Base-by-base conservation (phyloP, 441 rosid species). In the Adansonia rubrostipa region DNA sequence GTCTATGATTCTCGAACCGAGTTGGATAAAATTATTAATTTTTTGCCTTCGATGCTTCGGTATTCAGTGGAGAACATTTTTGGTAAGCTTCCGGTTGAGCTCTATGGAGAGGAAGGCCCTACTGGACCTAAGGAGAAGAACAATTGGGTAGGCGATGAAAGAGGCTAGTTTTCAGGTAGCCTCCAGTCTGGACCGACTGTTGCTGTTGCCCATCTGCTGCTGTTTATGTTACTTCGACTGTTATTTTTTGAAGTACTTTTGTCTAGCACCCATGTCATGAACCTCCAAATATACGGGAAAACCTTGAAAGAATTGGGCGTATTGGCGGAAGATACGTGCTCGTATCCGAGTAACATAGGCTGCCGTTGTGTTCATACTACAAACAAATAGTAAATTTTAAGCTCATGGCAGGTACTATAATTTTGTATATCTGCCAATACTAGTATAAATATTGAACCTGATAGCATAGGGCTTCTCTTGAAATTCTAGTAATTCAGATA, bases 121-220 rank as follows among this genome's bases (percentile, higher is more conserved):
- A 90, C 99, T 10, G 99, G 99, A 36, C 97, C 98, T 0, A 94
- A 93, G 88, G 97, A 94, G 86, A 96, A 93, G 92, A 89, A 93
- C 82, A 93, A 91, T 76, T 96, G 97, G 98, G 80, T 80, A 5
- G 97, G 97, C 5, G 98, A 96, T 15, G 99, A 92, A 80, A 88
- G 99, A 65, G 85, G 95, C 28, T 89, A 87, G 82, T n/a, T 61
- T 64, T 70, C 0, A 47, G n/a, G 20, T 53, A 40, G 65, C 14
- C 67, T 66, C 58, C 63, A 0, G 28, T 42, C 69, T 36, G 1
- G 8, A 33, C 40, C 68, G 51, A 60, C 54, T 64, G 36, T 60
- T 44, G 44, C 74, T 81, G 73, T 36, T 76, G 24, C 22, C 68
- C 36, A 22, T 64, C 77, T 44, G 64, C 48, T 8, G 45, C 77